Evolutionary conservation across 2,329 filamentous ascomycete species (phyloP).

Genomic region (Arachnopeziza araneosa): DNA sequence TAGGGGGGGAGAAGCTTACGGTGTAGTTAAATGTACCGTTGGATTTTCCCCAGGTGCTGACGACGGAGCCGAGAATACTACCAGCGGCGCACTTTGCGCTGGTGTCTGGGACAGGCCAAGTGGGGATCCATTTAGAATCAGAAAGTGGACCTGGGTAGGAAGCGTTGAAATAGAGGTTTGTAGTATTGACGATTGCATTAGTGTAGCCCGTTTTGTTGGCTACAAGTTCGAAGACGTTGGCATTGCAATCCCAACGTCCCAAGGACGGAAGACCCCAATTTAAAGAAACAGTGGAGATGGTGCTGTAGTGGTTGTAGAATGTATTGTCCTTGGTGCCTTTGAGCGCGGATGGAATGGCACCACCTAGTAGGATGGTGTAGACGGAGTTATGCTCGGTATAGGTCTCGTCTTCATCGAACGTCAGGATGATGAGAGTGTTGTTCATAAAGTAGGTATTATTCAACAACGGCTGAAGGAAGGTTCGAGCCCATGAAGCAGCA

Average conservation of each 20-base stretch:
- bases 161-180: slow-evolving; percentile 37
- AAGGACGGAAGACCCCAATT: slow-evolving; percentile 38
- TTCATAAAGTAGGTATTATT: slow-evolving; percentile 44
- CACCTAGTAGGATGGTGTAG: slow-evolving; percentile 47
- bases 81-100: slow-evolving; percentile 16
- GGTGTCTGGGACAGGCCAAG: slow-evolving; percentile 19
- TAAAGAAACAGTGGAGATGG: slow-evolving; percentile 32
- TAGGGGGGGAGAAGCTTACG: no score
- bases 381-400: slow-evolving; percentile 47
- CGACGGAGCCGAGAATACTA: slow-evolving; percentile 10
- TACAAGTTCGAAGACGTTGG: slow-evolving; percentile 25
- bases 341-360: slow-evolving; percentile 40
- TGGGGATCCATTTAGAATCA: slow-evolving; percentile 20
- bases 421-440: slow-evolving; percentile 47
- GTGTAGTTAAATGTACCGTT: slow-evolving; percentile 18
- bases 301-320: slow-evolving; percentile 40
- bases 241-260: slow-evolving; percentile 36
- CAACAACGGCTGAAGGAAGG: slow-evolving; percentile 47
- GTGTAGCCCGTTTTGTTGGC: slow-evolving; percentile 21
- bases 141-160: slow-evolving; percentile 36
- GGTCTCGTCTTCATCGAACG: slow-evolving; percentile 50
- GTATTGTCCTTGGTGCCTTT: slow-evolving; percentile 45
- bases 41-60: slow-evolving; percentile 13
- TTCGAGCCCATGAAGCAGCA: slow-evolving; percentile 44
- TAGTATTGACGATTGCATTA: slow-evolving; percentile 24